These are phyloP conservation scores for Pezicula neosporulosa DNA, from an alignment of 2,329 filamentous ascomycete species.

Conservation along the genomic window DNA sequence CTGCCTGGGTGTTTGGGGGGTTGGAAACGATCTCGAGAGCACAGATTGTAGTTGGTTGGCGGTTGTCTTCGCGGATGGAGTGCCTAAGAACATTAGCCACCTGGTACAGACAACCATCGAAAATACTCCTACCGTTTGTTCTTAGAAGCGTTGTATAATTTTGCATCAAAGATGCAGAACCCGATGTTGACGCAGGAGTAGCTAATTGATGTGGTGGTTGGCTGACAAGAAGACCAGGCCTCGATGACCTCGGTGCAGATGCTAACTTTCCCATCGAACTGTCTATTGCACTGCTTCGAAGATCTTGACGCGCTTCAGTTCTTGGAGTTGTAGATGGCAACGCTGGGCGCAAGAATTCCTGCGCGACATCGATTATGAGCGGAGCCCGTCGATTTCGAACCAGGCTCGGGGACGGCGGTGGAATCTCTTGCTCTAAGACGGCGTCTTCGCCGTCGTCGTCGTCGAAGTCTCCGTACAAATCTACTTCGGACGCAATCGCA, in stretches of 20 bases:
- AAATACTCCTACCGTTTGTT: slow-evolving; percentile 12
- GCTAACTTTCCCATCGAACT: slow-evolving; percentile 26
- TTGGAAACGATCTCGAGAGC: slow-evolving; percentile 18
- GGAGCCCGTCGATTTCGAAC: slow-evolving; percentile 8
- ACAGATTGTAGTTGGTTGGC: slow-evolving; percentile 9
- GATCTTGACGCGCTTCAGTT: slow-evolving; percentile 9
- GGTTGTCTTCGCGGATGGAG: slow-evolving; percentile 15
- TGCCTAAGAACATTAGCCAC: slow-evolving; percentile 14
- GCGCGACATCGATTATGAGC: slow-evolving; percentile 17
- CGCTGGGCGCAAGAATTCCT: slow-evolving; percentile 18
- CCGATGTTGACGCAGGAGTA: slow-evolving; percentile 26
- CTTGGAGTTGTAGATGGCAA: slow-evolving; percentile 14
- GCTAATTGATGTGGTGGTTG: slow-evolving; percentile 22
- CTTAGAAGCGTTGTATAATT: slow-evolving; percentile 18
- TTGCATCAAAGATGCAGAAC: slow-evolving; percentile 17
- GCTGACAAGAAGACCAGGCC: slow-evolving; percentile 21
- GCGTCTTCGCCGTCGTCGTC: slow-evolving; percentile 16
- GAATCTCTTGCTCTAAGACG: slow-evolving; percentile 3
- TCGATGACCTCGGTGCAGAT: slow-evolving; percentile 19
- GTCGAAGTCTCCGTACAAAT: slow-evolving; percentile 10
- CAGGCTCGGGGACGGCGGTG: slow-evolving; percentile 6
- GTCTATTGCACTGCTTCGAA: slow-evolving; percentile 7
- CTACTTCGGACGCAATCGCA: slow-evolving; percentile 1
- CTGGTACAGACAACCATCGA: not conserved
- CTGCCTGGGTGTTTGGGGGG: slow-evolving; percentile 29